Base-by-base conservation (phyloP, 352 stramenopile species). In the Blastocystis sp. region DNA sequence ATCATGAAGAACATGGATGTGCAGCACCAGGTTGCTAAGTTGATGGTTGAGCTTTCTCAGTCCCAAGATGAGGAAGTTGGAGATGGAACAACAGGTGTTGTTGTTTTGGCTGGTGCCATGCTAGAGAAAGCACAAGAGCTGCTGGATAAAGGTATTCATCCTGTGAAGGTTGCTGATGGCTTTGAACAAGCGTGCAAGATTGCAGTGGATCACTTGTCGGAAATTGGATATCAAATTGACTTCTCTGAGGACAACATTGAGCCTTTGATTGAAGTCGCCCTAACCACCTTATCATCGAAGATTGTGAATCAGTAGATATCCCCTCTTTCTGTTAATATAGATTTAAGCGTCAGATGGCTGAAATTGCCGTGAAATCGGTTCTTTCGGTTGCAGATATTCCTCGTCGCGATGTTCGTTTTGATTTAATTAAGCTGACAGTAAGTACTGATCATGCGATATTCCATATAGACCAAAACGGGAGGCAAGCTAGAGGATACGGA, bases 51-150 rank as follows among this genome's bases (percentile, higher is more conserved):
- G 92, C 91, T 99, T 21, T 97, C 93, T 43, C 92, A 97, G 89
- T 98, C 94, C 46, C 96, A 99, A 92, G 97, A 99, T 91, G 95
- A 99, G 86, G 96, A 99, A 92, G 98, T 99, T 88, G 97, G 97
- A 49, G 97, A 99, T 89, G 97, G 97, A 61, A 99, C 97, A n/a
- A 99, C 97, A 0, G 96, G 96, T 42, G 97, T 99, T 7, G 96
- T 99, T 1, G 96, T 99, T 24, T 92, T 99, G 35, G 96, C 96
- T 14, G 96, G 96, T 24, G 92, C 95, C 24, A 90, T 99, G 80
- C 89, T 99, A 58, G 95, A 98, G 90, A 95, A 98, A 90, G 91
- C 91, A 19, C 93, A 97, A 89, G 96, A 97, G 92, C 91, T 99
- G 42, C 90, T 99, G 42, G 92, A 93, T 65, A 92, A 96, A 87